Base-by-base conservation (phyloP, 2,329 filamentous ascomycete genomes). In the Aspergillus phoenicis region DNA sequence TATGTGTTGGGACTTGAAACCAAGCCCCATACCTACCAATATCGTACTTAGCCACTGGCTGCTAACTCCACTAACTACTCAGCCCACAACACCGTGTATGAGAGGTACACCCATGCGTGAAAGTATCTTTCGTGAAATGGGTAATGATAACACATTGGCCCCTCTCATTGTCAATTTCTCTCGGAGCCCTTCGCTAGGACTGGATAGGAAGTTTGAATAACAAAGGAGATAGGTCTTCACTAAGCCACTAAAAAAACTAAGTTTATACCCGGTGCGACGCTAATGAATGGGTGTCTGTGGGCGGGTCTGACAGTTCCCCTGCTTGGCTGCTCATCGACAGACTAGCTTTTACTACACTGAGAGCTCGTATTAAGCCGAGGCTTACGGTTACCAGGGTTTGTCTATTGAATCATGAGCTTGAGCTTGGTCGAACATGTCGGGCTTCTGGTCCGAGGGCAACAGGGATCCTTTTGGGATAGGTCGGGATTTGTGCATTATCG, bases 241-340 rank as follows among this genome's bases (percentile, higher is more conserved):
- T 5, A 49, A 33, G 26, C 53, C 33, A 53, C 51, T 30, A 39
- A 53, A 13, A n/a, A 53, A 24, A 48, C 38, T 51, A 52, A 26
- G 57, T 45, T 38, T 56, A 45, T 39, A 36, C 30, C 59, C 47
- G 41, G 48, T 48, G 47, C 38, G 51, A 22, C 47, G 38, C 45
- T 59, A 59, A 59, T 30, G 20, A 30, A 41, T 51, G 51, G 51
- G 41, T 20, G 43, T 20, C 30, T 59, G 57, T 59, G 38, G 43
- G 43, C 33, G 13, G 24, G 13, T 56, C 57, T 58, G 60, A 62
- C 60, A 59, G 60, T 52, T 62, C 51, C 39, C 26, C 49, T 45
- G 20, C n/a, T 28, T n/a, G 22, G 36, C 38, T 43, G 8, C 26
- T 26, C 24, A 51, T 8, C 15, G 24, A 33, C 20, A 28, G 4